Percentiles rank a stretch among this genome's conserved stretches.
Evolutionary conservation across 352 stramenopile species (phyloP).

Genomic region (Phytophthora multivora): DNA sequence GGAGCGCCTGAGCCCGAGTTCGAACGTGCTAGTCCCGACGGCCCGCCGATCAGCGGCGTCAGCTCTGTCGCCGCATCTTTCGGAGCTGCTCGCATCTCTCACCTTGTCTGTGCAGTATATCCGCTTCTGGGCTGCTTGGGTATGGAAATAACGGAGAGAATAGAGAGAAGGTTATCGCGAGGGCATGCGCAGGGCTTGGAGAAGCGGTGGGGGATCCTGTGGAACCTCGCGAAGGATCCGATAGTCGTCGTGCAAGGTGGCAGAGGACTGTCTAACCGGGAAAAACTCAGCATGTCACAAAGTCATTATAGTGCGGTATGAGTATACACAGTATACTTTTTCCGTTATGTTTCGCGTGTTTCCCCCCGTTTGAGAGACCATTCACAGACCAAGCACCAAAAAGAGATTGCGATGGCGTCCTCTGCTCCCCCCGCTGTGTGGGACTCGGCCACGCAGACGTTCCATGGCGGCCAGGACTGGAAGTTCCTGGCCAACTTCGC

Average conservation of each 20-base stretch:
- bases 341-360: no score
- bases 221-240: no score
- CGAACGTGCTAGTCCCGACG: background rate
- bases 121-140: background rate
- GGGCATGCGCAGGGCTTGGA: slow-evolving; percentile 4
- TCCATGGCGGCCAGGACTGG: slow-evolving; percentile 92
- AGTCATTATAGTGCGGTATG: no score
- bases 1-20: slow-evolving; percentile 16
- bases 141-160: no score
- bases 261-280: background rate
- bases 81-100: slow-evolving; percentile 21
- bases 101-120: background rate
- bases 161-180: slow-evolving; percentile 11
- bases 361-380: background rate
- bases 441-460: slow-evolving; percentile 88
- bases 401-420: slow-evolving; percentile 9
- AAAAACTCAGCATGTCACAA: background rate
- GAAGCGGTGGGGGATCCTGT: no score
- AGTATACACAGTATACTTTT: no score
- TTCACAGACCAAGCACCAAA: slow-evolving; percentile 7
- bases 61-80: slow-evolving; percentile 47
- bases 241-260: no score
- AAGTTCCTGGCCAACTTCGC: slow-evolving; percentile 90
- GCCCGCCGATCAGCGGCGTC: slow-evolving; percentile 69
- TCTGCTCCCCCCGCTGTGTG: slow-evolving; percentile 51